phyloP scores from a whole-genome alignment of 345 rosid species.

The Pistacia atlantica region DNA sequence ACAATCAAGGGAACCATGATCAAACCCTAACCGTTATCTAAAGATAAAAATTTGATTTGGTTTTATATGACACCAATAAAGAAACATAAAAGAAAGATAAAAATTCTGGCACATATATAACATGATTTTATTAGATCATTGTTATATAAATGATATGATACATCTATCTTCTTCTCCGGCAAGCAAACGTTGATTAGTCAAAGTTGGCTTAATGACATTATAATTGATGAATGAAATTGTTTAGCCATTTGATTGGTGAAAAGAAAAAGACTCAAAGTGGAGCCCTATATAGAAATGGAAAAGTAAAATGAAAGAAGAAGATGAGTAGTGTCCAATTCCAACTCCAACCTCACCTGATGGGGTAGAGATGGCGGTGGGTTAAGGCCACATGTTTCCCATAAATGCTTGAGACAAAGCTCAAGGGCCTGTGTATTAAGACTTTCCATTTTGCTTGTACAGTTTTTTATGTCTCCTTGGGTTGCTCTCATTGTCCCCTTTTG shows the following conservation, averaged over 20 bases:
- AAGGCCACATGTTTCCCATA: conserved; percentile 54
- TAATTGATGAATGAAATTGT: not conserved
- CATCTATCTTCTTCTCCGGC: too few species aligned
- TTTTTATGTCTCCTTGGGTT: conserved; percentile 45
- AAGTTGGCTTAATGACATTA: too few species aligned
- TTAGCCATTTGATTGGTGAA: not conserved
- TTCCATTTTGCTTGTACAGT: conserved; percentile 37
- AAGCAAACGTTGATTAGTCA: too few species aligned
- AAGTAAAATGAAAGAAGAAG: not conserved
- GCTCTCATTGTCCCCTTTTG: conserved; percentile 44
- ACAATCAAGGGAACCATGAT: too few species aligned
- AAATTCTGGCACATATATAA: too few species aligned
- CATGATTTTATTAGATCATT: too few species aligned
- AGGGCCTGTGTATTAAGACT: conserved; percentile 24
- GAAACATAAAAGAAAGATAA: too few species aligned
- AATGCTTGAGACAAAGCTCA: conserved; percentile 44
- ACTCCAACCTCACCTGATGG: conserved; percentile 14
- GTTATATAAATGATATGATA: too few species aligned
- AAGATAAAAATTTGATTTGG: too few species aligned
- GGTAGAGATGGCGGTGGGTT: conserved; percentile 37
- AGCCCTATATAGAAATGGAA: not conserved
- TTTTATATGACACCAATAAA: too few species aligned
- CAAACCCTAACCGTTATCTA: too few species aligned
- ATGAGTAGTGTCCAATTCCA: conserved; percentile 6
- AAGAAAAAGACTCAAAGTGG: not conserved